Conservation (phyloP, 1,284 basidiomycete species). For the Agaricales sp. region DNA sequence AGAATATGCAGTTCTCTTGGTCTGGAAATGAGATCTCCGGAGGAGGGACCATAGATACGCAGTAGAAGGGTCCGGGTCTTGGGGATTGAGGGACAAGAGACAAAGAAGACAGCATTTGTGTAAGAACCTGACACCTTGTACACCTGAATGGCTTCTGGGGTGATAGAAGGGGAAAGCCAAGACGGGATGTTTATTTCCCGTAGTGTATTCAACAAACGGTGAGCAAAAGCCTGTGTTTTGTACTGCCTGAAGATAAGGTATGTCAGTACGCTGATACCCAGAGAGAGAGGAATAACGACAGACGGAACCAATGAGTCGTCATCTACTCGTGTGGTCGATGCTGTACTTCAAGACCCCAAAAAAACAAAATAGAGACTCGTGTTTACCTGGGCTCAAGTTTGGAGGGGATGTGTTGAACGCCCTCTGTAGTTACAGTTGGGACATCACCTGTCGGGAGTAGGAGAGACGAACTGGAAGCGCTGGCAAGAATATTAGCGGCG, state of each 20-base stretch:
- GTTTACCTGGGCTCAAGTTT: conserved; percentile 69
- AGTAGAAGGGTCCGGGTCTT: conserved; percentile 64
- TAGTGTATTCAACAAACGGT: neutral
- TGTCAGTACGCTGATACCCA: conserved; percentile 15
- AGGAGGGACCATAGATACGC: conserved; percentile 84
- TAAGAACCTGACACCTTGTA: conserved; percentile 83
- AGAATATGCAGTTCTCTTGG: conserved; percentile 77
- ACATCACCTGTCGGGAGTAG: conserved; percentile 29
- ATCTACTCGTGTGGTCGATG: conserved; percentile 13
- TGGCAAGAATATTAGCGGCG: conserved; percentile 19
- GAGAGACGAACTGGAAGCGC: conserved; percentile 31
- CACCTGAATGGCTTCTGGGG: conserved; percentile 39
- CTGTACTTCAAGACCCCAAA: conserved; percentile 12
- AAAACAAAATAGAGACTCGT: too few species aligned
- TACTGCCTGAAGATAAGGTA: conserved; percentile 42
- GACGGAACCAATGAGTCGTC: conserved; percentile 25
- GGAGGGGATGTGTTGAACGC: conserved; percentile 50
- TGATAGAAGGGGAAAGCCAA: neutral
- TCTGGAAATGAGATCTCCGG: conserved; percentile 78
- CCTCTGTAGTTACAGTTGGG: conserved; percentile 45
- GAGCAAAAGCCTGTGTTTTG: conserved; percentile 44
- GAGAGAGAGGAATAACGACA: conserved; percentile 11
- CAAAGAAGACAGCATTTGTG: conserved; percentile 93
- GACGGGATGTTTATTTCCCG: neutral
- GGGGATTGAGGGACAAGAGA: conserved; percentile 50